phyloP scores from a whole-genome alignment of 352 stramenopile species.

The Pythium dissimile region DNA sequence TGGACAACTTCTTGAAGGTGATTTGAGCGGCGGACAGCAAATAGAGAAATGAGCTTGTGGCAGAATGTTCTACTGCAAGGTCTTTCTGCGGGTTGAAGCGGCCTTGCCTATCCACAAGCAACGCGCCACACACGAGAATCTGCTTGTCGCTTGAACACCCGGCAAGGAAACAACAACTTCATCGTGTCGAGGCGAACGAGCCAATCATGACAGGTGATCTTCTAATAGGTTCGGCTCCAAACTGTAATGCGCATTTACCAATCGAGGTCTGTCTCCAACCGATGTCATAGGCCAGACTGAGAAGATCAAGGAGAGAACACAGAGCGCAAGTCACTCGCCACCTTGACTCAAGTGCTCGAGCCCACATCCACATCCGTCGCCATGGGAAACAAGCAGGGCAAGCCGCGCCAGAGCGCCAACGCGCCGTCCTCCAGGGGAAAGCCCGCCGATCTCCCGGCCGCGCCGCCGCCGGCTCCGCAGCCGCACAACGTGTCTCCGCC shows the following conservation, averaged over 20 bases:
- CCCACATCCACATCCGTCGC: too few relatives aligned
- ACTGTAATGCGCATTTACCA: neutral
- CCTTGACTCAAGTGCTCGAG: too few relatives aligned
- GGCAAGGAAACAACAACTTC: too few relatives aligned
- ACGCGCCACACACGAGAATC: too few relatives aligned
- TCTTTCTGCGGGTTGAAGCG: too few relatives aligned
- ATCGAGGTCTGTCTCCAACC: neutral
- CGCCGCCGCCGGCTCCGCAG: conserved; percentile 4
- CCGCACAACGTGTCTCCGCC: conserved; percentile 12
- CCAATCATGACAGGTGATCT: neutral
- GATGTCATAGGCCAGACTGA: neutral
- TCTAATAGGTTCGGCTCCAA: neutral
- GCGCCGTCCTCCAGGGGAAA: conserved; percentile 9
- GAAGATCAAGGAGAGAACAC: conserved; percentile 1
- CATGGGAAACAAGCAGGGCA: conserved; percentile 84
- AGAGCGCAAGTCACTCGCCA: neutral
- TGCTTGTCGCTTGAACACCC: too few relatives aligned
- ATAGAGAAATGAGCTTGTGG: too few relatives aligned
- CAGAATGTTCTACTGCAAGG: too few relatives aligned
- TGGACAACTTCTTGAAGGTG: too few relatives aligned
- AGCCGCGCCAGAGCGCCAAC: conserved; percentile 33
- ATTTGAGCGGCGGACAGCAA: too few relatives aligned
- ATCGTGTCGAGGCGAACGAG: too few relatives aligned
- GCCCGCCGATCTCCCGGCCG: neutral
- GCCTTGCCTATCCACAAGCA: too few relatives aligned